Evolutionary conservation across 2,329 filamentous ascomycete species (phyloP).

Genomic region (Penicillium sp.): DNA sequence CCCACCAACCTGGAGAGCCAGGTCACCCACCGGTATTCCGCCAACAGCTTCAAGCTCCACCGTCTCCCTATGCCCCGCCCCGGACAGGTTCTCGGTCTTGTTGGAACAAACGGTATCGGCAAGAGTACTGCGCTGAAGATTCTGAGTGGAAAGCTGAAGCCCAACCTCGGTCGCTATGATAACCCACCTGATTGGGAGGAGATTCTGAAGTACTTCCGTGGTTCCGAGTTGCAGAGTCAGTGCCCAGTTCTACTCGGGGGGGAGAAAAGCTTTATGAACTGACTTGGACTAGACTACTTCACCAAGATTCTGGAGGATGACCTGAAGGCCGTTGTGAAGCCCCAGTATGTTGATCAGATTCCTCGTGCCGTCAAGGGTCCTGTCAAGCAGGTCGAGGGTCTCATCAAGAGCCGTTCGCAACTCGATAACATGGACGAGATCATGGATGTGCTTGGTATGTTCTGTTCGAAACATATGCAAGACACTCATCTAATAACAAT

Average conservation of each 20-base stretch:
- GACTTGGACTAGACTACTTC: constrained; percentile 74
- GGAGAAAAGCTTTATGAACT: not conserved
- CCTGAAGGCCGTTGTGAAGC: constrained; percentile 96
- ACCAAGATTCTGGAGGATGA: constrained; percentile 97
- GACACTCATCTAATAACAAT: constrained; percentile 22
- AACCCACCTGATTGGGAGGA: constrained; percentile 99
- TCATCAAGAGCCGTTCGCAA: constrained; percentile 74
- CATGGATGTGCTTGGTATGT: constrained; percentile 68
- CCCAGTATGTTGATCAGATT: constrained; percentile 98
- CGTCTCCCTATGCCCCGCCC: constrained; percentile 93
- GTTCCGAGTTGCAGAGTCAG: constrained; percentile 93
- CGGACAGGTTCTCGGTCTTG: constrained; percentile 91
- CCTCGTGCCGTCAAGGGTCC: constrained; percentile 84
- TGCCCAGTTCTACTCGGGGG: not conserved
- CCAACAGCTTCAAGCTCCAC: constrained; percentile 99
- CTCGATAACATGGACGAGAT: constrained; percentile 82
- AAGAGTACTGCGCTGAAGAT: constrained; percentile 99
- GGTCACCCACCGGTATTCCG: constrained; percentile 97
- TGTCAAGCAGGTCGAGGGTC: constrained; percentile 73
- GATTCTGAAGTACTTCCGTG: constrained; percentile 96
- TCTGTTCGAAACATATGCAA: not conserved
- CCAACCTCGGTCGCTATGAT: constrained; percentile 90
- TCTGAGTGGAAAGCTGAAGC: constrained; percentile 96
- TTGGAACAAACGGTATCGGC: constrained; percentile 99
- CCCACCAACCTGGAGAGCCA: constrained; percentile 98